Percentiles rank a stretch among this genome's conserved stretches.
Evolutionary conservation across 257 asterid genomes (phyloP).

Genomic region (Forsythia suspensa): DNA sequence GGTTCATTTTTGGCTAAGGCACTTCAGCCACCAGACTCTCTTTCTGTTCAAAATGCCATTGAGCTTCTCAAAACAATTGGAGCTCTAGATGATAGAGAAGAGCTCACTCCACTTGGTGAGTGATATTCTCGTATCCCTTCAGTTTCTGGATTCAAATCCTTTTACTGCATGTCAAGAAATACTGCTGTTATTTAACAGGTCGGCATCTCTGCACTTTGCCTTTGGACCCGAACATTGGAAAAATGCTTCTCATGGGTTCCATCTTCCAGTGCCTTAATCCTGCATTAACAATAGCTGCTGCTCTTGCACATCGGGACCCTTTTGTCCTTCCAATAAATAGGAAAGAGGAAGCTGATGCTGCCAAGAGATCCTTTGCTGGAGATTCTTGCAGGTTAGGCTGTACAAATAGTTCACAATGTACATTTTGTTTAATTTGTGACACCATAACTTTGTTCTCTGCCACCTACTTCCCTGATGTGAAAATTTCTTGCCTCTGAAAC

Average conservation of each 20-base stretch:
- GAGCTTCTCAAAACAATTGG: slow-evolving; percentile 97
- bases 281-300: slow-evolving; percentile 92
- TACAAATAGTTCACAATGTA: slow-evolving; percentile 8
- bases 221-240: slow-evolving; percentile 95
- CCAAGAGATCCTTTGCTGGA: slow-evolving; percentile 88
- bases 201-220: slow-evolving; percentile 89
- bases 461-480: slow-evolving; percentile 14
- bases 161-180: slow-evolving; percentile 8
- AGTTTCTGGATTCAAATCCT: slow-evolving; percentile 3
- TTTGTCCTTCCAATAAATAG: slow-evolving; percentile 89
- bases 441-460: neutral
- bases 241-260: slow-evolving; percentile 99
- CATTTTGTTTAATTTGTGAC: slow-evolving; percentile 16
- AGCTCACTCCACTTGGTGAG: slow-evolving; percentile 95
- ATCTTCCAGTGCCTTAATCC: slow-evolving; percentile 92
- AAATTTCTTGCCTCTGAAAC: slow-evolving; percentile 24
- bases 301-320: slow-evolving; percentile 90
- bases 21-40: slow-evolving; percentile 92
- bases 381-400: slow-evolving; percentile 89
- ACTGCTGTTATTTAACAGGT: slow-evolving; percentile 45
- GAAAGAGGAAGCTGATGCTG: slow-evolving; percentile 89
- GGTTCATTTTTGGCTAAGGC: slow-evolving; percentile 82
- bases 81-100: slow-evolving; percentile 84
- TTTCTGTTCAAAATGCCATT: slow-evolving; percentile 85
- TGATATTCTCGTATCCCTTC: slow-evolving; percentile 3